Evolutionary conservation across 176 grass and related monocot genomes (phyloP), one percentile per base, ranked within the genome.

Genomic region (Miscanthus lutarioriparius): DNA sequence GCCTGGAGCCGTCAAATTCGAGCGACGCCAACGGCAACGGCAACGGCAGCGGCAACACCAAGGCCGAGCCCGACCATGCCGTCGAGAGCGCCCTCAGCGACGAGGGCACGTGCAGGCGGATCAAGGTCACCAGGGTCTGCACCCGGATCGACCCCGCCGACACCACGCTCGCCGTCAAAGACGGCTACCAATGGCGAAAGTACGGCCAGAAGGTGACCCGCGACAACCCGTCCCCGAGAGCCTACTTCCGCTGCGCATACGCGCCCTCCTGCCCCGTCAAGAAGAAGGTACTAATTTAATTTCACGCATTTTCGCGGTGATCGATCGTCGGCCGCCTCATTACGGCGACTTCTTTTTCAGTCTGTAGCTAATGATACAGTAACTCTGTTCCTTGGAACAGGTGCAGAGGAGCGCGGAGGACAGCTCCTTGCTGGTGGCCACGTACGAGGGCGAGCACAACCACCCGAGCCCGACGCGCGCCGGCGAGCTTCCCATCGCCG

Each of bases 391-490:
- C 26, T 32, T 26, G 39, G 26, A 20, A 13, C 72, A 97, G 94
- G 97, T 99, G n/a, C 97, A 99, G 86, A 91, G 84, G 58, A 99
- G 97, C 76, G 93, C 90, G 0, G 90, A 99, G 68, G 91, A 99
- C 84, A 91, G 83, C 85, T 91, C 93, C n/a, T 0, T 99, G 73
- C 58, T 96, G 41, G 78, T 92, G 67, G 97, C 88, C 5, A 96
- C 93, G 5, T 99, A 99, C 63, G 97, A 99, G 84, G 97, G 97
- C 16, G 88, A 96, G 48, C 97, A 99, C 85, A 99, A 92, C 83
- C 97, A 99, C 86, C 37, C 67, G 28, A 48, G 19, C 49, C 89
- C 88, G 6, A 69, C 85, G 59, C 22, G 16, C 48, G 38, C 37
- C 33, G 51, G 27, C 36, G 80, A 87, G 75, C 53, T 87, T 2